Conservation (phyloP, 2,329 filamentous ascomycete species). For the Cordyceps fumosorosea region DNA sequence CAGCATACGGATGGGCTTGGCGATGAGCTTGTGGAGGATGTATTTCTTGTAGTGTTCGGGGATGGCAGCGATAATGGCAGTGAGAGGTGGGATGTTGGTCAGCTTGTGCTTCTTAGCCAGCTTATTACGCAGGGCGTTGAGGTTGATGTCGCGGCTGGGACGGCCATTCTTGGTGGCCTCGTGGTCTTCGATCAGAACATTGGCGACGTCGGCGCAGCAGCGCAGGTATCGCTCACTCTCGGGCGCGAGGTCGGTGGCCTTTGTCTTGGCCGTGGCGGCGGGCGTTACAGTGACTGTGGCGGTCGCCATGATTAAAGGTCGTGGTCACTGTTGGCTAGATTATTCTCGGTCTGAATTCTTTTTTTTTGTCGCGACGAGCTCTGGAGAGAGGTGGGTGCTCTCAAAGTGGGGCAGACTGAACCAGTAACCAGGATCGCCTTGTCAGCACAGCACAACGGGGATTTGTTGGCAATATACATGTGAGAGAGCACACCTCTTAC, state of each 20-base stretch:
- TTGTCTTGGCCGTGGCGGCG: constrained; percentile 57
- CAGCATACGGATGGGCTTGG: constrained; percentile 77
- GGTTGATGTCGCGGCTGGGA: constrained; percentile 79
- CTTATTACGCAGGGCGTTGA: constrained; percentile 81
- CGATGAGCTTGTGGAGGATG: constrained; percentile 90
- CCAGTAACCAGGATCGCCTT: constrained; percentile 1
- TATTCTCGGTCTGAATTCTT: background rate
- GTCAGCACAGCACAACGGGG: background rate
- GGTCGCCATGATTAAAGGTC: constrained; percentile 30
- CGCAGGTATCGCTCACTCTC: constrained; percentile 93
- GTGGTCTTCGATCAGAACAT: constrained; percentile 88
- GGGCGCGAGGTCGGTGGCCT: constrained; percentile 66
- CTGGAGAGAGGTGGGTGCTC: background rate
- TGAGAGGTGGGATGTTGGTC: constrained; percentile 80
- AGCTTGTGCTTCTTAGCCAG: constrained; percentile 90
- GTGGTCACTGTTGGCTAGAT: background rate
- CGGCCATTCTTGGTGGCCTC: constrained; percentile 71
- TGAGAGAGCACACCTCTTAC: too few relatives aligned
- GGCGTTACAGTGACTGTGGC: constrained; percentile 59
- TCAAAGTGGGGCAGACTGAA: background rate
- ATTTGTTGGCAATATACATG: too few relatives aligned
- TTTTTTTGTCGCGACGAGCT: background rate
- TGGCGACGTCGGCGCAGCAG: constrained; percentile 93
- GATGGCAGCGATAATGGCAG: constrained; percentile 94
- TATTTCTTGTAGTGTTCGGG: constrained; percentile 99